Conservation (phyloP, 768 basidiomycete species). For the Phanerochaete carnosa region DNA sequence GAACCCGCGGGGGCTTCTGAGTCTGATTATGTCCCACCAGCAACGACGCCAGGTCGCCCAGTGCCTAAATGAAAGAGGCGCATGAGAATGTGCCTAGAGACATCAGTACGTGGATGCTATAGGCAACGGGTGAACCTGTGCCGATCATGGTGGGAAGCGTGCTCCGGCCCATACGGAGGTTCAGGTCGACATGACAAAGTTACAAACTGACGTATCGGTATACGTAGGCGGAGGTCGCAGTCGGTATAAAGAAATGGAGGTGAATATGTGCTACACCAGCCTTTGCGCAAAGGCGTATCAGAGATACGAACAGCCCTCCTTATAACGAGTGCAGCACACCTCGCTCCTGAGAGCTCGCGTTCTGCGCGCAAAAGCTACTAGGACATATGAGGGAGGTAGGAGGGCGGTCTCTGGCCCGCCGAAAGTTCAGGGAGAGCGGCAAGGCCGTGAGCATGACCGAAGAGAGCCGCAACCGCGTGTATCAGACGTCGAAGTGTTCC, state of each 20-base stretch:
- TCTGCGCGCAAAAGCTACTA: not conserved
- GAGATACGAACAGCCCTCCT: not conserved
- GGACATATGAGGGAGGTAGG: not conserved
- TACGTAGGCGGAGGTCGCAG: slow-evolving; percentile 1
- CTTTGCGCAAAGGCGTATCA: not conserved
- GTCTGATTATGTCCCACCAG: not conserved
- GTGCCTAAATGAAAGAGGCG: not conserved
- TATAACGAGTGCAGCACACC: not conserved
- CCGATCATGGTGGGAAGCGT: not conserved
- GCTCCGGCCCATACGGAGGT: not conserved
- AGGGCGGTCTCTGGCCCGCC: not conserved
- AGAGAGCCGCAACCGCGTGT: slow-evolving; percentile 12
- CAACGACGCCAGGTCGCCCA: not conserved
- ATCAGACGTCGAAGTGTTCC: slow-evolving; percentile 13
- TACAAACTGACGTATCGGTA: slow-evolving; percentile 1
- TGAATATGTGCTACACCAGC: not conserved
- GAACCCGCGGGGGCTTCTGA: not conserved
- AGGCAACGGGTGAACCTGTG: not conserved
- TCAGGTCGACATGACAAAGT: not conserved
- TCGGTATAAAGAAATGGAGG: not conserved
- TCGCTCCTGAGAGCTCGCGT: not conserved
- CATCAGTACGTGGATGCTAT: not conserved
- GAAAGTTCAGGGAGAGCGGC: not conserved
- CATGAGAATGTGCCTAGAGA: not conserved
- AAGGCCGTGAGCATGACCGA: slow-evolving; percentile 8